Percentiles rank a stretch among this genome's conserved stretches.
These are phyloP conservation scores for Suillus subalutaceus DNA, from an alignment of 768 basidiomycete species.

Conservation along the genomic window DNA sequence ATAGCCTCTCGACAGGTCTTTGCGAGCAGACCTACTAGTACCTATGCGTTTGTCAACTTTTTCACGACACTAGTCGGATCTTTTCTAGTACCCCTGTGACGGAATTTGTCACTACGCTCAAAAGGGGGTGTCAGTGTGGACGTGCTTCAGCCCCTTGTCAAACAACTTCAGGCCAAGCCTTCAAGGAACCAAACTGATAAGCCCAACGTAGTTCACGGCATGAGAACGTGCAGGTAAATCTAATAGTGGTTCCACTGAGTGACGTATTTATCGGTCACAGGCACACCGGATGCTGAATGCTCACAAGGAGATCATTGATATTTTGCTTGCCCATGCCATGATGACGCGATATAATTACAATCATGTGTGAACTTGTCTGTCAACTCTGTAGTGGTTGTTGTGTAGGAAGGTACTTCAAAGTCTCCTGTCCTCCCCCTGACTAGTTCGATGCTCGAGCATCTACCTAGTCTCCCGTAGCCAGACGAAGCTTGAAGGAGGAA, in stretches of 20 bases:
- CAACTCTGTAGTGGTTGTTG: no score
- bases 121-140: no score
- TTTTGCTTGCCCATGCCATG: constrained; percentile 33
- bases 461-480: no score
- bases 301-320: constrained; percentile 21
- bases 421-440: no score
- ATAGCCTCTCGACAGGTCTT: constrained; percentile 20
- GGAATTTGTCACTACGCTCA: constrained; percentile 35
- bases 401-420: no score
- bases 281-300: constrained; percentile 38
- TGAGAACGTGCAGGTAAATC: constrained; percentile 38
- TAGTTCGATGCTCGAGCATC: no score
- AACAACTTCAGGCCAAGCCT: no score
- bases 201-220: constrained; percentile 25
- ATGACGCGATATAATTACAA: constrained; percentile 15
- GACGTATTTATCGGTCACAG: constrained; percentile 20
- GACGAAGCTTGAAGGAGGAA: no score
- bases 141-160: no score
- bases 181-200: constrained; percentile 18
- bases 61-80: constrained; percentile 6
- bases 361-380: constrained; percentile 8
- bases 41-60: constrained; percentile 21
- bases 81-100: constrained; percentile 31
- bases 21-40: constrained; percentile 21
- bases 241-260: constrained; percentile 9